A percentile compares a stretch with the other conserved stretches of the same genome.
Evolutionary conservation across 208 protist genomes (phyloP).

Genomic region (Trypanosoma mega): DNA sequence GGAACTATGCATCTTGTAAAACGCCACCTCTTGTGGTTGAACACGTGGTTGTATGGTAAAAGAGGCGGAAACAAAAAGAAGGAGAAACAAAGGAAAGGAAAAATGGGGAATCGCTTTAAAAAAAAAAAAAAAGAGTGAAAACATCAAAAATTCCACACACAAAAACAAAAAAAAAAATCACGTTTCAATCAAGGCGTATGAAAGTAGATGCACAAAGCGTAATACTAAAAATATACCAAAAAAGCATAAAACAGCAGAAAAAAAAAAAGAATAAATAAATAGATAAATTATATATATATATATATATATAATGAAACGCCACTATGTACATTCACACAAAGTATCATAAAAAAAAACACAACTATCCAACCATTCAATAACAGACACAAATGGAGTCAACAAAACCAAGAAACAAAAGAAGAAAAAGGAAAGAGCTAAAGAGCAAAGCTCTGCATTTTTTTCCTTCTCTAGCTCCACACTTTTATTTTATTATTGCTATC

Average conservation of each 20-base stretch:
- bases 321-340: background rate
- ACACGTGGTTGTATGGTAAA: background rate
- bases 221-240: background rate
- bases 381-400: too few relatives aligned
- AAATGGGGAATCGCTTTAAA: background rate
- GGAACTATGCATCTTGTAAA: too few relatives aligned
- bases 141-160: slow-evolving; percentile 4
- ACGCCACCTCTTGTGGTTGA: background rate
- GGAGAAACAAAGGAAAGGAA: background rate
- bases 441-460: too few relatives aligned
- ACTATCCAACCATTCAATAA: background rate
- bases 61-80: background rate
- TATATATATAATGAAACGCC: background rate
- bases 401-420: too few relatives aligned
- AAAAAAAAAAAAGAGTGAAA: slow-evolving; percentile 1
- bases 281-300: slow-evolving; percentile 11
- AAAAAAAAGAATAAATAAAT: slow-evolving; percentile 9
- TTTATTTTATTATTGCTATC: too few relatives aligned
- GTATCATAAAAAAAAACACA: background rate
- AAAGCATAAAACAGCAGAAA: slow-evolving; percentile 2
- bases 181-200: too few relatives aligned
- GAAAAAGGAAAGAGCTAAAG: too few relatives aligned
- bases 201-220: too few relatives aligned
- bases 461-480: too few relatives aligned
- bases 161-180: slow-evolving; percentile 13